These are phyloP conservation scores for Chiua virens DNA, from an alignment of 768 basidiomycete genomes.

Conservation along the genomic window DNA sequence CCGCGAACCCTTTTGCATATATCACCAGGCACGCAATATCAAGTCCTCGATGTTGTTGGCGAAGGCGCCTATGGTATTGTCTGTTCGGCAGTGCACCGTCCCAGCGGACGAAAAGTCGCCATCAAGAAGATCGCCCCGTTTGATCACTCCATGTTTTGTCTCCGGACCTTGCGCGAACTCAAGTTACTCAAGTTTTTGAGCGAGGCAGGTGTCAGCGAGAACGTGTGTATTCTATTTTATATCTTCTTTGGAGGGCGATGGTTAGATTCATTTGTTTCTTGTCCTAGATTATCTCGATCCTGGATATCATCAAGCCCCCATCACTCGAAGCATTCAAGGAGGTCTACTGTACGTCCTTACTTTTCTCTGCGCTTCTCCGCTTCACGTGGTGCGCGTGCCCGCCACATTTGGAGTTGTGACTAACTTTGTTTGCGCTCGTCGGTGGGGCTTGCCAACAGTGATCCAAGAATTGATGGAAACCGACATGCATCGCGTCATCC, in stretches of 20 bases:
- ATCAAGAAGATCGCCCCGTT: constrained; percentile 97
- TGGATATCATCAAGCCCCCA: constrained; percentile 84
- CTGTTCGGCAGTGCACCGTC: constrained; percentile 86
- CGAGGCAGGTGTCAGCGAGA: constrained; percentile 88
- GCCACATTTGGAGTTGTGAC: neutral
- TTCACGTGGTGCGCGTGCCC: neutral
- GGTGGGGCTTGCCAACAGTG: constrained; percentile 41
- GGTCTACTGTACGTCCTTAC: constrained; percentile 60
- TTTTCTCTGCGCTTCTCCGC: neutral
- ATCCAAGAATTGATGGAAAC: constrained; percentile 95
- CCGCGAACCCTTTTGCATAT: no score
- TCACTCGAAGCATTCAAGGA: constrained; percentile 84
- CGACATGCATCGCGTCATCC: constrained; percentile 95
- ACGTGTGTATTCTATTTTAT: constrained; percentile 43
- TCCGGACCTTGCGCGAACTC: constrained; percentile 85
- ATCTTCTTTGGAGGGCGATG: neutral
- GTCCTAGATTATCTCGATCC: constrained; percentile 78
- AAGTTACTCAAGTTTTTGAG: constrained; percentile 82
- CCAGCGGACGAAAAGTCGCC: constrained; percentile 88
- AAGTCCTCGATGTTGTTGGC: constrained; percentile 84
- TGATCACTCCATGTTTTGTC: constrained; percentile 93
- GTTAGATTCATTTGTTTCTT: neutral
- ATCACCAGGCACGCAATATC: constrained; percentile 68
- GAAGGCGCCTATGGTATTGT: constrained; percentile 96
- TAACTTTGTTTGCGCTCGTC: neutral